Evolutionary conservation across 805 yeast genomes (phyloP).

Genomic region (Maudiozyma barnettii): DNA sequence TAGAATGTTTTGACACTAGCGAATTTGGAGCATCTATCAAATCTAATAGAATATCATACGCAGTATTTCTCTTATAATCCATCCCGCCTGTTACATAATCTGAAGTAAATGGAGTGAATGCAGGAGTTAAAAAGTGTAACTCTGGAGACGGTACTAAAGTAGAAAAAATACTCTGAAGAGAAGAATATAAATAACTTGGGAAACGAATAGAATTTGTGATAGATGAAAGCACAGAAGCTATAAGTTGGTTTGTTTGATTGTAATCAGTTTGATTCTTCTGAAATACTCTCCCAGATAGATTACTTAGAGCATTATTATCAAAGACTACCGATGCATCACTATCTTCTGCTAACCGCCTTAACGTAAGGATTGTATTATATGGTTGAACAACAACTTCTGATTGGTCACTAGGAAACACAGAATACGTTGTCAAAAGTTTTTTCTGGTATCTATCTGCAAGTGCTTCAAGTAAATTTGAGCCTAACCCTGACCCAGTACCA

Average conservation of each 20-base stretch:
- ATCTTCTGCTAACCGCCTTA: conserved; percentile 70
- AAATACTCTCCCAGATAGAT: conserved; percentile 57
- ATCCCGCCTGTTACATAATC: conserved; percentile 53
- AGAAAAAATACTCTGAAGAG: conserved; percentile 70
- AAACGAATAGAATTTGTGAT: conserved; percentile 81
- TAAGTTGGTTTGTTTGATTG: conserved; percentile 73
- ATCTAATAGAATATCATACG: conserved; percentile 78
- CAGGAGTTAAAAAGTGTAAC: conserved; percentile 62
- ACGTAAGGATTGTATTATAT: conserved; percentile 76
- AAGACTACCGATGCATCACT: conserved; percentile 85
- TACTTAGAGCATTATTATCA: conserved; percentile 76
- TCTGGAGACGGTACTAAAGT: conserved; percentile 81
- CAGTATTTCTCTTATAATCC: conserved; percentile 54
- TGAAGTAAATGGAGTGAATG: conserved; percentile 68
- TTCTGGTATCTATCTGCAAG: conserved; percentile 75
- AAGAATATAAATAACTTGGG: conserved; percentile 86
- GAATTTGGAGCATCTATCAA: conserved; percentile 67
- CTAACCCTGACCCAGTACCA: conserved; percentile 96
- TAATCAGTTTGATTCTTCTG: conserved; percentile 54
- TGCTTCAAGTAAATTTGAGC: conserved; percentile 69
- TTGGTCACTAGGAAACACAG: conserved; percentile 71
- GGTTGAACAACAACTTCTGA: conserved; percentile 99
- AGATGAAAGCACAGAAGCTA: conserved; percentile 75
- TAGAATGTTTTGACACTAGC: conserved; percentile 46
- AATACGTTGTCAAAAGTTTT: conserved; percentile 73